A percentile compares a stretch with the other conserved stretches of the same genome.
These are phyloP conservation scores for Brassica napus DNA, from an alignment of 345 rosid species.

Conservation along the genomic window Da-Ae NC_063439.1:18161501-18162000, in stretches of 20 bases:
- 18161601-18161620: conserved; percentile 1
- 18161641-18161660: conserved; percentile 19
- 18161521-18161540: conserved; percentile 11
- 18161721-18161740: conserved; percentile 86
- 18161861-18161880: neutral
- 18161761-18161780: conserved; percentile 93
- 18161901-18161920: neutral
- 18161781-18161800: conserved; percentile 63
- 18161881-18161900: conserved; percentile 1
- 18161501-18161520: conserved; percentile 10
- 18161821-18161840: conserved; percentile 20
- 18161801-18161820: conserved; percentile 60
- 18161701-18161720: conserved; percentile 73
- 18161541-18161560: conserved; percentile 3
- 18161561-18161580: conserved; percentile 3
- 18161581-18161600: conserved; percentile 12
- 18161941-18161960: neutral
- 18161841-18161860: conserved; percentile 10
- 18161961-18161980: conserved; percentile 3
- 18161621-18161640: neutral
- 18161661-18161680: conserved; percentile 12
- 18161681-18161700: conserved; percentile 79
- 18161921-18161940: conserved; percentile 3
- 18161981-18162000: conserved; percentile 61
- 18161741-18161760: conserved; percentile 95